These are phyloP conservation scores for Spizellomyces punctatus DNA, from an alignment of 192 early-diverging fungal species.

Conservation along the genomic window DNA sequence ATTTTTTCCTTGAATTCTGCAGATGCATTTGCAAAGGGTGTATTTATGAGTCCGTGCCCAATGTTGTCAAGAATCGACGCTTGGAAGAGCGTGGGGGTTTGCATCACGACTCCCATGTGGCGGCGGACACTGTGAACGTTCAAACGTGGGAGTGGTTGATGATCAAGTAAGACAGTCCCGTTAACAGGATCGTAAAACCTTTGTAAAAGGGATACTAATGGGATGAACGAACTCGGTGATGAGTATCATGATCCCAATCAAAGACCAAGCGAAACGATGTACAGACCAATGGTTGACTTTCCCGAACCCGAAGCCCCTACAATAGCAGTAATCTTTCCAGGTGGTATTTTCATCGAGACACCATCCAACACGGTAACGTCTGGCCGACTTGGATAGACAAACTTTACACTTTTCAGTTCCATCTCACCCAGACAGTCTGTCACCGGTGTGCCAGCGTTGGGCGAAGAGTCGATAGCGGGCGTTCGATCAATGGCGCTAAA, in stretches of 20 bases:
- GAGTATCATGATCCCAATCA: too few relatives aligned
- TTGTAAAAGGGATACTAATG: slow-evolving; percentile 58
- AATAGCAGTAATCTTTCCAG: slow-evolving; percentile 78
- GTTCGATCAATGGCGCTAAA: slow-evolving; percentile 10
- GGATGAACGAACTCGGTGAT: neutral
- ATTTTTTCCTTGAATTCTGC: slow-evolving; percentile 61
- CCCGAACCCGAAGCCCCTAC: slow-evolving; percentile 79
- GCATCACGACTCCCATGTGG: slow-evolving; percentile 80
- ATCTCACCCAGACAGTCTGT: slow-evolving; percentile 49
- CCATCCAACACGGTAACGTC: slow-evolving; percentile 54
- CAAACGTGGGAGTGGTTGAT: slow-evolving; percentile 34
- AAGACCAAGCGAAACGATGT: neutral
- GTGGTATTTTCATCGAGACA: slow-evolving; percentile 33
- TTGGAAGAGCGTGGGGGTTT: slow-evolving; percentile 77
- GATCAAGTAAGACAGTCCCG: slow-evolving; percentile 45
- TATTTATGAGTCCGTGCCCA: slow-evolving; percentile 12
- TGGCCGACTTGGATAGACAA: slow-evolving; percentile 72
- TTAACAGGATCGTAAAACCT: slow-evolving; percentile 68
- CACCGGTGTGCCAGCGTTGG: slow-evolving; percentile 6
- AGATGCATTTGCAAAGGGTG: slow-evolving; percentile 46
- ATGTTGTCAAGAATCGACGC: slow-evolving; percentile 47
- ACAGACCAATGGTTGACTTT: slow-evolving; percentile 57
- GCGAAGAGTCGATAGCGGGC: slow-evolving; percentile 8
- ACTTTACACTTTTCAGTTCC: slow-evolving; percentile 52
- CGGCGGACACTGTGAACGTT: slow-evolving; percentile 74